Percentiles rank a stretch among this genome's conserved stretches.
Evolutionary conservation across 257 asterid species (phyloP).

Genomic region (Solanum commersonii): DNA sequence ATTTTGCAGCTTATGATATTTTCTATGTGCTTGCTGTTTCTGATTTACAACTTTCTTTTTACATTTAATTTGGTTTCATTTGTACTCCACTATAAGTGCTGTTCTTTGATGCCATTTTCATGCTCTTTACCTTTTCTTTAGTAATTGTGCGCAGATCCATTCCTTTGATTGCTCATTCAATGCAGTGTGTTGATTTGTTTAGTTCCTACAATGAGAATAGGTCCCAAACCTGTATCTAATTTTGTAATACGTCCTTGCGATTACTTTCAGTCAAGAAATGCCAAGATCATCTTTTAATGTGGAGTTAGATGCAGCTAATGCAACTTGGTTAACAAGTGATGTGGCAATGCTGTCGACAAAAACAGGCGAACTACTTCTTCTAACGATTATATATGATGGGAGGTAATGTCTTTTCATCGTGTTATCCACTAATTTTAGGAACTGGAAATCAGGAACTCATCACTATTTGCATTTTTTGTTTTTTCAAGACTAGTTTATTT

Average conservation of each 20-base stretch:
- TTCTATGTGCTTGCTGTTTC: neutral
- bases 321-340: constrained; percentile 88
- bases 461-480: neutral
- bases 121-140: neutral
- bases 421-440: neutral
- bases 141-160: neutral
- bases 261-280: constrained; percentile 66
- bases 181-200: neutral
- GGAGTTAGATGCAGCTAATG: constrained; percentile 92
- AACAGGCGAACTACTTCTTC: constrained; percentile 88
- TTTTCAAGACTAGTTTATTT: neutral
- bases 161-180: neutral
- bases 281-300: constrained; percentile 63
- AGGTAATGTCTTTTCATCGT: constrained; percentile 38
- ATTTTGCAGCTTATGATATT: neutral
- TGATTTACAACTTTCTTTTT: neutral
- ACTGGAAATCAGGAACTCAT: neutral
- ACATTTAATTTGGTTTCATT: neutral
- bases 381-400: constrained; percentile 87
- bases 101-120: neutral
- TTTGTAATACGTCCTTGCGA: neutral
- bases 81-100: neutral
- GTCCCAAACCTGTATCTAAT: neutral
- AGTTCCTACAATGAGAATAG: neutral
- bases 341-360: constrained; percentile 91